Evolutionary conservation across 176 grass and related monocot genomes (phyloP).

Genomic region (Hyparrhenia diplandra): DNA sequence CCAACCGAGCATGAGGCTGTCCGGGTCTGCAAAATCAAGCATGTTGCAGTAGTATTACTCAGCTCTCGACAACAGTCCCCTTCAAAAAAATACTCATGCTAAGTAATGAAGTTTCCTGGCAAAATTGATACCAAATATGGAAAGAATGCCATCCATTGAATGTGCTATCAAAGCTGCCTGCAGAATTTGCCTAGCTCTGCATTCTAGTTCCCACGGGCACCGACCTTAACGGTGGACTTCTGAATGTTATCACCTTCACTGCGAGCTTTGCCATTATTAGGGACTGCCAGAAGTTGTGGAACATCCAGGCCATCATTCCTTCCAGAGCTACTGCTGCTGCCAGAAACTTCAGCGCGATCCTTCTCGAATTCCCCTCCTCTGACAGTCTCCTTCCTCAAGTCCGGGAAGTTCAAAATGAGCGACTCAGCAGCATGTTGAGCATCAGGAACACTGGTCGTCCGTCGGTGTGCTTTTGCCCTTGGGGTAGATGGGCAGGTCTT

Average conservation of each 20-base stretch:
- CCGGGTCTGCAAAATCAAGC: background rate
- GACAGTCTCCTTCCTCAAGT: slow-evolving; percentile 46
- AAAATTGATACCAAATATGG: background rate
- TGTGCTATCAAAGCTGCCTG: slow-evolving; percentile 39
- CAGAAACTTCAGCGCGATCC: slow-evolving; percentile 38
- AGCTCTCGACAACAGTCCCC: background rate
- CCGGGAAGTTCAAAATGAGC: slow-evolving; percentile 52
- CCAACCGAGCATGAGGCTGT: slow-evolving; percentile 3
- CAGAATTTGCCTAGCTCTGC: slow-evolving; percentile 20
- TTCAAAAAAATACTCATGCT: background rate
- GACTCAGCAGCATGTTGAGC: slow-evolving; percentile 44
- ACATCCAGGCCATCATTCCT: slow-evolving; percentile 63
- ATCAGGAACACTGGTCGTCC: slow-evolving; percentile 55
- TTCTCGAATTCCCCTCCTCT: slow-evolving; percentile 37
- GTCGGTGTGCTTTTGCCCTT: slow-evolving; percentile 47
- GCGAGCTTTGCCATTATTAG: slow-evolving; percentile 20
- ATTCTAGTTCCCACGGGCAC: slow-evolving; percentile 47
- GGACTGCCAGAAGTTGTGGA: slow-evolving; percentile 28
- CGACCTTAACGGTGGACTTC: slow-evolving; percentile 30
- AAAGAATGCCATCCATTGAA: slow-evolving; percentile 15
- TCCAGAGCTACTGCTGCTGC: slow-evolving; percentile 67
- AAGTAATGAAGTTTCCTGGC: background rate
- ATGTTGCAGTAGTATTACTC: background rate
- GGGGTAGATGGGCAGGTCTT: slow-evolving; percentile 62
- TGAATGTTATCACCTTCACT: slow-evolving; percentile 10